These are phyloP conservation scores for Euphorbia tirucalli DNA, from an alignment of 345 rosid species.

Conservation along the genomic window DNA sequence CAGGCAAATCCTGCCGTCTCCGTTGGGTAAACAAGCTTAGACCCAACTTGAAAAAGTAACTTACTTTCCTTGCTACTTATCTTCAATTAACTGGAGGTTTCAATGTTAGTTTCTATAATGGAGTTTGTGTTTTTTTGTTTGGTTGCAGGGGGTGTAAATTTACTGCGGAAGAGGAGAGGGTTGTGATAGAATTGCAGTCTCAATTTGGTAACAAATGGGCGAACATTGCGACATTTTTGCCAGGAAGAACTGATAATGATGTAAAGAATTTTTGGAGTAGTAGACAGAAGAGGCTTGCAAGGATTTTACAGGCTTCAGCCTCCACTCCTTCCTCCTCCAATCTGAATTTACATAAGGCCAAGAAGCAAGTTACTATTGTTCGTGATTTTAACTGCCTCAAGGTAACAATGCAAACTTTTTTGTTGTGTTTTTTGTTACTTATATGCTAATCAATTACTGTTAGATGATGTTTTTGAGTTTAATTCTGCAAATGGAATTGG, in stretches of 20 bases:
- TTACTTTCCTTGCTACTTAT: background rate
- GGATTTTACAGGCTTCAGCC: conserved; percentile 56
- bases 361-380: conserved; percentile 18
- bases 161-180: conserved; percentile 77
- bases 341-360: conserved; percentile 27
- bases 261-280: conserved; percentile 99
- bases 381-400: conserved; percentile 17
- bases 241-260: conserved; percentile 88
- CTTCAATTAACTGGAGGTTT: too few species aligned
- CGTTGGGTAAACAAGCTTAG: conserved; percentile 98
- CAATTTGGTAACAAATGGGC: conserved; percentile 96
- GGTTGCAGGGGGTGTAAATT: conserved; percentile 79
- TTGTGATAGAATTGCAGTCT: conserved; percentile 82
- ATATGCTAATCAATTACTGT: too few species aligned
- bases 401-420: conserved; percentile 21
- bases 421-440: too few species aligned
- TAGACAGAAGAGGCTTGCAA: conserved; percentile 74
- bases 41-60: conserved; percentile 85
- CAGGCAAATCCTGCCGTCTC: conserved; percentile 94
- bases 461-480: too few species aligned
- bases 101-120: background rate
- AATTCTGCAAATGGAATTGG: background rate
- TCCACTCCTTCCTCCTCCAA: conserved; percentile 31
- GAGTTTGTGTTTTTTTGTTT: background rate
- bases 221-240: conserved; percentile 74